These are phyloP conservation scores for Pisolithus tinctorius DNA, from an alignment of 768 basidiomycete species.

Conservation along the genomic window DNA sequence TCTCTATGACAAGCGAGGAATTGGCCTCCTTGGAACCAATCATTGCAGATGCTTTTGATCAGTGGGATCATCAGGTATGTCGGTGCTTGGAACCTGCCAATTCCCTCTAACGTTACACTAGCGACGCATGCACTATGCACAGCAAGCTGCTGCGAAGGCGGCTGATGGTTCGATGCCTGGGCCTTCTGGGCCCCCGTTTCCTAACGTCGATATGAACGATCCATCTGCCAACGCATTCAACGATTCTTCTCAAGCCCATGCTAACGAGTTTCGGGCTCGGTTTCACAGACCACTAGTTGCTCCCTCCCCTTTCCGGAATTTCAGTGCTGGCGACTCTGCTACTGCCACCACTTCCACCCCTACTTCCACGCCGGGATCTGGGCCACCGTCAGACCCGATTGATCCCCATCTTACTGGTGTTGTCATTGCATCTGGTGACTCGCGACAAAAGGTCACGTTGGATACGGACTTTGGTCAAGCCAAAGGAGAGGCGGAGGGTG, in stretches of 20 bases:
- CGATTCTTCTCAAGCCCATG: constrained; percentile 25
- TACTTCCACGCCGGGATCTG: constrained; percentile 29
- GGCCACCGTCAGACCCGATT: constrained; percentile 26
- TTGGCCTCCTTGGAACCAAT: constrained; percentile 71
- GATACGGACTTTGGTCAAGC: constrained; percentile 21
- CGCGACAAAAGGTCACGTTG: constrained; percentile 16
- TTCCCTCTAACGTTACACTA: constrained; percentile 12
- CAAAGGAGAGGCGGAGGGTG: constrained; percentile 17
- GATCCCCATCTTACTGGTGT: constrained; percentile 26
- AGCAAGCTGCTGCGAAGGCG: constrained; percentile 28
- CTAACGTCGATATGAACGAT: constrained; percentile 26
- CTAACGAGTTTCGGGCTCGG: constrained; percentile 58
- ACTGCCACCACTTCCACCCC: constrained; percentile 28
- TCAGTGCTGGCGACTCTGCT: constrained; percentile 21
- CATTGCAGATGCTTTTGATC: constrained; percentile 80
- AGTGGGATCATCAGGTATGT: constrained; percentile 76
- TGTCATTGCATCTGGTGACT: constrained; percentile 19
- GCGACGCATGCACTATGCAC: constrained; percentile 43
- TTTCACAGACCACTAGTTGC: constrained; percentile 57
- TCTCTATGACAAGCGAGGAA: constrained; percentile 75
- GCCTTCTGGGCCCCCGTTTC: constrained; percentile 24
- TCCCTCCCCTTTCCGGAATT: constrained; percentile 51
- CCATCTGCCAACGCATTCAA: constrained; percentile 20
- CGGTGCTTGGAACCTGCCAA: background rate
- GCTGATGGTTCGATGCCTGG: constrained; percentile 24